A percentile compares a stretch with the other conserved stretches of the same genome.
phyloP scores from a whole-genome alignment of 208 protist species.

The Acanthamoeba sp. region DNA sequence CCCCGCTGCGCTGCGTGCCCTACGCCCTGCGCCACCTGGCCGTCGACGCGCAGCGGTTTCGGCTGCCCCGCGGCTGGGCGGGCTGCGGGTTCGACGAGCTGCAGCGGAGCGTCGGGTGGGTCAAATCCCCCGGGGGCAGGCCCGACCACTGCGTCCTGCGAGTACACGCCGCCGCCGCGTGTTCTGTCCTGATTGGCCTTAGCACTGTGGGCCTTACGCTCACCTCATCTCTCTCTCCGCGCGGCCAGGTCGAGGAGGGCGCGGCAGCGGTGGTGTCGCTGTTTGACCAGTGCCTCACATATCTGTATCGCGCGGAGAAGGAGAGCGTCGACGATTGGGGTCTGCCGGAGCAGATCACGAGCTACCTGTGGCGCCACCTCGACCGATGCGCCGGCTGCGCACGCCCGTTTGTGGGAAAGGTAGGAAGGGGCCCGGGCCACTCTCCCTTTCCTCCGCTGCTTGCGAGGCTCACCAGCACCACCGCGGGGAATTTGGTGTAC shows the following conservation, averaged over 20 bases:
- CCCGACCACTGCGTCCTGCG: not conserved
- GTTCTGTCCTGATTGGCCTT: no score
- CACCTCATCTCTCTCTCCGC: no score
- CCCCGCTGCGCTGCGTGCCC: not conserved
- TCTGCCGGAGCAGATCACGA: not conserved
- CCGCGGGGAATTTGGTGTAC: not conserved
- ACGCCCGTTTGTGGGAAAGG: not conserved
- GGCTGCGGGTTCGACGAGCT: not conserved
- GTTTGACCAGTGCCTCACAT: slow-evolving; percentile 23
- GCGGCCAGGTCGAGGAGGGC: not conserved
- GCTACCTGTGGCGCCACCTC: not conserved
- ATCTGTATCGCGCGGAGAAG: not conserved
- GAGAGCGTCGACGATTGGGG: slow-evolving; percentile 12
- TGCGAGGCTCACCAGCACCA: not conserved
- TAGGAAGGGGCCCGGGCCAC: not conserved
- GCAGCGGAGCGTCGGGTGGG: not conserved
- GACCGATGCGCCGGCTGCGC: not conserved
- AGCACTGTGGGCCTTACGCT: no score
- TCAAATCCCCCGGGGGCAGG: not conserved
- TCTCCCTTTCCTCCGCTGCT: not conserved
- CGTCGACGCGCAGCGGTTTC: no score
- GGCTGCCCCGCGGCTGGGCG: not conserved
- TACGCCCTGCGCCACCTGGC: not conserved
- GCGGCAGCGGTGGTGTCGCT: not conserved
- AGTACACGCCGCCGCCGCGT: no score